A percentile compares a stretch with the other conserved stretches of the same genome.
Conservation (phyloP, 1,284 basidiomycete genomes). For the Cystobasidiaceae sp. region DNA sequence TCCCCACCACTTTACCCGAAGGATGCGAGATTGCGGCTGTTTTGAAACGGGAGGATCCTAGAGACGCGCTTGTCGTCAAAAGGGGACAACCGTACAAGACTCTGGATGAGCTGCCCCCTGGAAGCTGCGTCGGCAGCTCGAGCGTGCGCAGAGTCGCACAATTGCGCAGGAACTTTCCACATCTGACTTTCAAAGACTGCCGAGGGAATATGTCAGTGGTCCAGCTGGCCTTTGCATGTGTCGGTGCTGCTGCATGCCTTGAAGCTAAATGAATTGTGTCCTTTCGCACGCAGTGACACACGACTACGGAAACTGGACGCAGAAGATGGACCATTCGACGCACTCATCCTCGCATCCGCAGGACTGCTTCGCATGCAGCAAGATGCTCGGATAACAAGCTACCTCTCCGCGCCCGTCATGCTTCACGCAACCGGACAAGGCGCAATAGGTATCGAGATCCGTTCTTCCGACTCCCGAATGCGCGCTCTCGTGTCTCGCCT, state of each 20-base stretch:
- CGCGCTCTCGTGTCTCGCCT: slow-evolving; percentile 61
- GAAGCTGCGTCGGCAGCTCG: slow-evolving; percentile 87
- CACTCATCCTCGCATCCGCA: slow-evolving; percentile 87
- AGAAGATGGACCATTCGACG: slow-evolving; percentile 73
- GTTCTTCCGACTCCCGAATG: slow-evolving; percentile 60
- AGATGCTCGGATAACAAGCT: slow-evolving; percentile 70
- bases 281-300: slow-evolving; percentile 76
- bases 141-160: slow-evolving; percentile 91
- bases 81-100: slow-evolving; percentile 64
- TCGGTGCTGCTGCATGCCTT: no score
- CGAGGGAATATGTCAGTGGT: slow-evolving; percentile 69
- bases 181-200: slow-evolving; percentile 79
- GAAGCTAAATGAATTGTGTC: no score
- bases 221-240: slow-evolving; percentile 6
- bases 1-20: slow-evolving; percentile 78
- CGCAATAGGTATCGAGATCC: slow-evolving; percentile 82
- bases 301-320: slow-evolving; percentile 88
- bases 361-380: slow-evolving; percentile 80
- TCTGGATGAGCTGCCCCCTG: slow-evolving; percentile 78
- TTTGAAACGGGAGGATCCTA: slow-evolving; percentile 78
- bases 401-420: slow-evolving; percentile 63
- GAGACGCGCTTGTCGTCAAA: slow-evolving; percentile 85
- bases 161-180: slow-evolving; percentile 70
- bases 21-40: slow-evolving; percentile 84
- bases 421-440: slow-evolving; percentile 93